These are phyloP conservation scores for Spatholobus suberectus DNA, from an alignment of 306 rosid species.

Conservation along the genomic window DNA sequence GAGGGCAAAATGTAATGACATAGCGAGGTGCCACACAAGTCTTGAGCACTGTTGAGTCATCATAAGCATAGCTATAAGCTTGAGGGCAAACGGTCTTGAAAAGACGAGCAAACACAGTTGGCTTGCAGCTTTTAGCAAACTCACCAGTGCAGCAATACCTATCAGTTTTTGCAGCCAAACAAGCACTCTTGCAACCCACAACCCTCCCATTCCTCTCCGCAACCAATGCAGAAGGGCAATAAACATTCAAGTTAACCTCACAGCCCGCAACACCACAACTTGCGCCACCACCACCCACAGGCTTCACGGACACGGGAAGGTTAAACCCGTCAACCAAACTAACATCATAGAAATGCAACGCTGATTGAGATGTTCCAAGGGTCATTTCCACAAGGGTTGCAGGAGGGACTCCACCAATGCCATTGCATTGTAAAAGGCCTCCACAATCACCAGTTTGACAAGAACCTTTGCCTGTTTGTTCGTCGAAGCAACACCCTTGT, in stretches of 20 bases:
- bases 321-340: conserved; percentile 84
- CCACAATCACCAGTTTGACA: conserved; percentile 79
- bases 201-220: conserved; percentile 57
- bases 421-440: conserved; percentile 63
- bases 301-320: conserved; percentile 62
- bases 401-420: conserved; percentile 68
- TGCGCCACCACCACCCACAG: conserved; percentile 23
- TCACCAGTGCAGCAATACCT: conserved; percentile 72
- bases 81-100: conserved; percentile 70
- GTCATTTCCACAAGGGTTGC: conserved; percentile 76
- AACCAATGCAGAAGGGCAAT: conserved; percentile 64
- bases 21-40: conserved; percentile 62
- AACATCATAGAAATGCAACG: conserved; percentile 71
- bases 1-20: conserved; percentile 72
- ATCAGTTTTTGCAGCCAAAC: conserved; percentile 67
- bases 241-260: conserved; percentile 59
- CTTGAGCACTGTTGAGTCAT: conserved; percentile 64
- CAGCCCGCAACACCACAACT: conserved; percentile 66
- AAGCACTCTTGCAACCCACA: conserved; percentile 81
- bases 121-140: conserved; percentile 60
- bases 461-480: conserved; percentile 49
- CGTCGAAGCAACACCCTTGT: conserved; percentile 69
- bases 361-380: conserved; percentile 58
- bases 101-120: conserved; percentile 54
- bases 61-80: conserved; percentile 74